Conservation (phyloP, 2,329 filamentous ascomycete species). For the Blastomyces parvus region DNA sequence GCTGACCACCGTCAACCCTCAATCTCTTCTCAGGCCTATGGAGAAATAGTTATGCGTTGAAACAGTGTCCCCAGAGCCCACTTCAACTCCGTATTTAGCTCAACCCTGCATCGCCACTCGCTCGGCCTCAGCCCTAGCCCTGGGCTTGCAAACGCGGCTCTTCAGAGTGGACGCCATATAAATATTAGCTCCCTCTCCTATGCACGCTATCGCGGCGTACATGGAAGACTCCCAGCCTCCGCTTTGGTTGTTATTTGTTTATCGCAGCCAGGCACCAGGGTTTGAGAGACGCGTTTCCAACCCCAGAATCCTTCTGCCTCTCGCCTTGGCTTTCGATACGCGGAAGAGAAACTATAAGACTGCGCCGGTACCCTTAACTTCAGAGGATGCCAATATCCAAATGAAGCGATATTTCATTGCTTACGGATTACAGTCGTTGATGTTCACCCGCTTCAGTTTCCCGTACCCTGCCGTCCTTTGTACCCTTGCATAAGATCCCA, state of each 20-base stretch:
- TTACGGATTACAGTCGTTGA: not conserved
- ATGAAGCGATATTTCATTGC: not conserved
- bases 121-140: too few species aligned
- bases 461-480: not conserved
- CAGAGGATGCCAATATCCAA: not conserved
- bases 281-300: not conserved
- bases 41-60: too few species aligned
- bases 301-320: not conserved
- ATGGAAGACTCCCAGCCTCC: not conserved
- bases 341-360: not conserved
- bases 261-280: not conserved
- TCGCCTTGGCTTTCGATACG: not conserved
- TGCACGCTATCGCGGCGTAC: not conserved
- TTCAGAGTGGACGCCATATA: too few species aligned
- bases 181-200: too few species aligned
- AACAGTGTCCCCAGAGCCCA: too few species aligned
- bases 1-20: too few species aligned
- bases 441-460: not conserved
- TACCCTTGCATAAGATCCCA: not conserved
- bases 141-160: too few species aligned
- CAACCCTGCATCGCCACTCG: too few species aligned
- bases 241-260: not conserved
- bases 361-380: not conserved
- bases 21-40: too few species aligned
- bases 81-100: too few species aligned